Conservation (phyloP, 1,139 yeast species). For the Lipomyces yarrowii region DNA sequence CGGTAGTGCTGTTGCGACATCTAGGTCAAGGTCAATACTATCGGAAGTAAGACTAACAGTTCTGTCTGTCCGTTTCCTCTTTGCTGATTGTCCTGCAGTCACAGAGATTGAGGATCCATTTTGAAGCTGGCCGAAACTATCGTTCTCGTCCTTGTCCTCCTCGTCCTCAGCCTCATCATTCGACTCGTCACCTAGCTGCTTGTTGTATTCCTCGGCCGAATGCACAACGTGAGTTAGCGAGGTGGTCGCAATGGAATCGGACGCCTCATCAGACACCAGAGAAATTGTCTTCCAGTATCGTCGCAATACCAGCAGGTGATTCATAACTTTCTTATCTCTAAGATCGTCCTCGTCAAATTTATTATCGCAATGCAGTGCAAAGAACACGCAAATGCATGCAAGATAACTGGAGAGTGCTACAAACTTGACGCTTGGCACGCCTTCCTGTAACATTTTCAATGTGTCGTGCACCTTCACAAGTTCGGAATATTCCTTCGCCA, state of each 20-base stretch:
- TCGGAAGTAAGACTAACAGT: constrained; percentile 3
- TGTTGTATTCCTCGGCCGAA: constrained; percentile 27
- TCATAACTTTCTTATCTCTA: constrained; percentile 22
- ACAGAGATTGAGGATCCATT: constrained; percentile 30
- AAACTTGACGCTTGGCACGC: constrained; percentile 12
- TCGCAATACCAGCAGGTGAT: constrained; percentile 36
- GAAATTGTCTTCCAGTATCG: constrained; percentile 42
- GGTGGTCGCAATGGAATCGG: constrained; percentile 6
- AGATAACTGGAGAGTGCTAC: constrained; percentile 26
- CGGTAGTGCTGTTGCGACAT: constrained; percentile 52
- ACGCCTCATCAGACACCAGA: constrained; percentile 29
- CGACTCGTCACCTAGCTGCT: constrained; percentile 35
- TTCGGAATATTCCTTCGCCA: constrained; percentile 57
- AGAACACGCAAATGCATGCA: constrained; percentile 27
- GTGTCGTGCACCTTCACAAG: constrained; percentile 34
- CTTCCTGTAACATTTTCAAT: not conserved
- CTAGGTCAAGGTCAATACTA: constrained; percentile 52
- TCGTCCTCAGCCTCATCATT: constrained; percentile 33
- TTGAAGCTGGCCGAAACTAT: constrained; percentile 8
- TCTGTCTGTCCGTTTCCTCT: constrained; percentile 17
- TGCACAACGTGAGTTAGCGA: constrained; percentile 34
- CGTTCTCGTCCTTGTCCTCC: constrained; percentile 35
- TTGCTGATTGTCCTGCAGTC: constrained; percentile 19
- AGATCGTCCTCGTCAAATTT: constrained; percentile 20
- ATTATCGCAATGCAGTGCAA: constrained; percentile 19